Evolutionary conservation across 148 eudicot species (phyloP).

Genomic region (Talinum fruticosum): DNA sequence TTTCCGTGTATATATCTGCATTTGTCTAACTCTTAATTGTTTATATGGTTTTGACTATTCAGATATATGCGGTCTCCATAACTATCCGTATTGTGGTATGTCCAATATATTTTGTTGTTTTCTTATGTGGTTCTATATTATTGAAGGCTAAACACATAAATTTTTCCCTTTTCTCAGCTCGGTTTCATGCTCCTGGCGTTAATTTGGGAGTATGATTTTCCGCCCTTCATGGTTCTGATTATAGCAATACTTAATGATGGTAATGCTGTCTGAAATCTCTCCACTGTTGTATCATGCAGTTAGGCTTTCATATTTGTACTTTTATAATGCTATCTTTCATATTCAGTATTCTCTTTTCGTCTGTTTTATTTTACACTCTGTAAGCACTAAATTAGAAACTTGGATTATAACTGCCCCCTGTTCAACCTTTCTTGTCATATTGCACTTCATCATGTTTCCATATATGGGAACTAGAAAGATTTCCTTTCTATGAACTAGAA

Average conservation of each 20-base stretch:
- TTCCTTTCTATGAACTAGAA: too few relatives aligned
- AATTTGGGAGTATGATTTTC: slow-evolving; percentile 78
- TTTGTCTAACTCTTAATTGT: not conserved
- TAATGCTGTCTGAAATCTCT: slow-evolving; percentile 24
- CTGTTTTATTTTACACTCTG: too few relatives aligned
- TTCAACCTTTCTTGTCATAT: too few relatives aligned
- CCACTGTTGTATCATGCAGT: not conserved
- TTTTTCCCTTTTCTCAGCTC: slow-evolving; percentile 41
- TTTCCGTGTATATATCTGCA: not conserved
- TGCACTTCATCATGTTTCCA: too few relatives aligned
- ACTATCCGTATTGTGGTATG: slow-evolving; percentile 79
- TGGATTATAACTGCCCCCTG: too few relatives aligned
- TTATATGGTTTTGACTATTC: slow-evolving; percentile 24
- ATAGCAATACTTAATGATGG: slow-evolving; percentile 71
- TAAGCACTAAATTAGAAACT: too few relatives aligned
- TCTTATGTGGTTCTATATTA: not conserved
- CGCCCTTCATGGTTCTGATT: slow-evolving; percentile 78
- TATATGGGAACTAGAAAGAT: too few relatives aligned
- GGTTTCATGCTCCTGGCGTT: slow-evolving; percentile 68
- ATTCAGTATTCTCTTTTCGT: too few relatives aligned
- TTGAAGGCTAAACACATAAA: not conserved
- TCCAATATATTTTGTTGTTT: not conserved
- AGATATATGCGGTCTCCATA: slow-evolving; percentile 74
- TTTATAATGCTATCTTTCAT: too few relatives aligned
- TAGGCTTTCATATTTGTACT: not conserved